Conservation (phyloP, 179 eudicot genomes). For the Drosera spatulata region DNA sequence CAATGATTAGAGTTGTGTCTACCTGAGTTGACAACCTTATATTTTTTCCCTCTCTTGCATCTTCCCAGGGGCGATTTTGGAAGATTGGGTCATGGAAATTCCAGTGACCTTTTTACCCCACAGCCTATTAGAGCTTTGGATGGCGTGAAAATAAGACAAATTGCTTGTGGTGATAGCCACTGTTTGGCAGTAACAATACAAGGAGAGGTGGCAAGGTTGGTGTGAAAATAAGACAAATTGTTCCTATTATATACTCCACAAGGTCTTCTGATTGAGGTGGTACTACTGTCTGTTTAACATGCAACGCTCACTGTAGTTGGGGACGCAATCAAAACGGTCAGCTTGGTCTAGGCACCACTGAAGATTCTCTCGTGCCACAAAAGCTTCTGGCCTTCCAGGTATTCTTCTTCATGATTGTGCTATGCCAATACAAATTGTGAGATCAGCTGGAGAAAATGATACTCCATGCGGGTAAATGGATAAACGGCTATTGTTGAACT, state of each 20-base stretch:
- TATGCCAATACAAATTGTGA: too few relatives aligned
- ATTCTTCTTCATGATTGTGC: too few relatives aligned
- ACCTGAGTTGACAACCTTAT: not conserved
- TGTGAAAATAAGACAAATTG: not conserved
- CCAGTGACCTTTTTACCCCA: constrained; percentile 82
- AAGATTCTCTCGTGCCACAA: constrained; percentile 85
- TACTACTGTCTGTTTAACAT: not conserved
- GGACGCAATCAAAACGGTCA: constrained; percentile 99
- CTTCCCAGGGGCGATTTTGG: constrained; percentile 95
- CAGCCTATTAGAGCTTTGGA: constrained; percentile 79
- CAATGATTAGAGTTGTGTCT: not conserved
- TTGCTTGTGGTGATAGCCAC: constrained; percentile 98
- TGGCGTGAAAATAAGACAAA: constrained; percentile 66
- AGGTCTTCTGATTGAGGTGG: too few relatives aligned
- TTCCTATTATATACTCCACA: too few relatives aligned
- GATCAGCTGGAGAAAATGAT: too few relatives aligned
- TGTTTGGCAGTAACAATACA: constrained; percentile 89
- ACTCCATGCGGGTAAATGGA: too few relatives aligned
- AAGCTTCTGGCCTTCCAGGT: constrained; percentile 79
- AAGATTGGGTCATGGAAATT: constrained; percentile 95
- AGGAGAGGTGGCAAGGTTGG: constrained; percentile 84
- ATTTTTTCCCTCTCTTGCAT: not conserved
- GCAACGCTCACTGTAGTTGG: constrained; percentile 51
- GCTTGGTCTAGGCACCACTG: constrained; percentile 84
- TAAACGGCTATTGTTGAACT: too few relatives aligned